Evolutionary conservation across 2,329 filamentous ascomycete species (phyloP).

Genomic region (Didymellaceae sp.): DNA sequence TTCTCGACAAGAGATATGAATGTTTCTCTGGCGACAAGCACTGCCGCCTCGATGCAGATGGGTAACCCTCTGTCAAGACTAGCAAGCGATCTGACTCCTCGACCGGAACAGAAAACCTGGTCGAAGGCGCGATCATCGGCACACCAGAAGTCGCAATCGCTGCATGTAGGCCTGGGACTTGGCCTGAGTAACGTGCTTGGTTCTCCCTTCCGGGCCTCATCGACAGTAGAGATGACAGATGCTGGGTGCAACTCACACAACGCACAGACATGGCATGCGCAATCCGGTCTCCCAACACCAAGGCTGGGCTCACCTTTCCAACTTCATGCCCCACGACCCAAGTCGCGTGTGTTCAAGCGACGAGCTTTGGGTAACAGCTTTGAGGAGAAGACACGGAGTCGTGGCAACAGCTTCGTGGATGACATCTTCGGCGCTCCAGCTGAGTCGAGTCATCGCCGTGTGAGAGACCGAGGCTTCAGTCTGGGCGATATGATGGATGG

Average conservation of each 20-base stretch:
- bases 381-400: constrained; percentile 53
- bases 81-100: constrained; percentile 45
- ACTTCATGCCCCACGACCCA: constrained; percentile 59
- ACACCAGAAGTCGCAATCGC: constrained; percentile 59
- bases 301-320: constrained; percentile 61
- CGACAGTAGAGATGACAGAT: constrained; percentile 34
- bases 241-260: constrained; percentile 28
- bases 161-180: constrained; percentile 56
- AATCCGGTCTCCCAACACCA: constrained; percentile 27
- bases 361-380: constrained; percentile 63
- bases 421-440: constrained; percentile 56
- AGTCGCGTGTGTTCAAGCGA: constrained; percentile 62
- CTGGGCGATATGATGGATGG: constrained; percentile 62
- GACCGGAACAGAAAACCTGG: constrained; percentile 49
- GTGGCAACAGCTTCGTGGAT: constrained; percentile 51
- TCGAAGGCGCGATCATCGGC: constrained; percentile 55
- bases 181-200: constrained; percentile 51
- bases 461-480: constrained; percentile 68
- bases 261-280: constrained; percentile 45
- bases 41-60: constrained; percentile 59
- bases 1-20: constrained; percentile 60
- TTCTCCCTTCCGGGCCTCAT: constrained; percentile 51
- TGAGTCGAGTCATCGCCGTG: constrained; percentile 61
- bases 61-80: constrained; percentile 57
- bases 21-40: constrained; percentile 58